Evolutionary conservation across 495 filamentous ascomycete genomes (phyloP).

Genomic region (Amniculicola lignicola): DNA sequence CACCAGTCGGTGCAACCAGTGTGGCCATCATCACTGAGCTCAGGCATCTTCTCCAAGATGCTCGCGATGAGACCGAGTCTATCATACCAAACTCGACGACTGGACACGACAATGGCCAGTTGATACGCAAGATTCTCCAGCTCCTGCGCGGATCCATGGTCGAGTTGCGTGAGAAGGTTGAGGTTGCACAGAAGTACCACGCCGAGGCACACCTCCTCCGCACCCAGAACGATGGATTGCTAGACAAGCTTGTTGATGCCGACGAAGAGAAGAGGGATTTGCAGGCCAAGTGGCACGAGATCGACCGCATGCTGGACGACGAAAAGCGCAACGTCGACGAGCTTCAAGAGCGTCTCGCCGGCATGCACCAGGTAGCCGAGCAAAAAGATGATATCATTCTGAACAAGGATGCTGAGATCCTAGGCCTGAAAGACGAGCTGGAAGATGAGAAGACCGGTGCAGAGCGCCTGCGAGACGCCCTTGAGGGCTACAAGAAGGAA

Average conservation of each 20-base stretch:
- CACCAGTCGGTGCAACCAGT: constrained; percentile 8
- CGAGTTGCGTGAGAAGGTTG: constrained; percentile 23
- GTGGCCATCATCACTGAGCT: constrained; percentile 33
- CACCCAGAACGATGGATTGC: constrained; percentile 13
- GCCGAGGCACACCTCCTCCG: constrained; percentile 14
- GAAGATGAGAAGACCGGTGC: constrained; percentile 39
- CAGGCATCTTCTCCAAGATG: constrained; percentile 34
- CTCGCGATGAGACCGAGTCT: constrained; percentile 35
- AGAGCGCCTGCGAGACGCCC: constrained; percentile 58
- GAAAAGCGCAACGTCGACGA: constrained; percentile 45
- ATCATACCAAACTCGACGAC: constrained; percentile 30
- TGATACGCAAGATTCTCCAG: constrained; percentile 33
- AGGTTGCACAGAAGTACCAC: constrained; percentile 23
- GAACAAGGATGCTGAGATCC: constrained; percentile 24
- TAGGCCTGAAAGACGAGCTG: constrained; percentile 21
- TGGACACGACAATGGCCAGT: constrained; percentile 30
- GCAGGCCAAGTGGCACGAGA: constrained; percentile 51
- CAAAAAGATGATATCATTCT: constrained; percentile 46
- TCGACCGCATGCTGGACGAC: constrained; percentile 43
- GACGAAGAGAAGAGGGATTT: constrained; percentile 38
- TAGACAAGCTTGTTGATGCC: background rate
- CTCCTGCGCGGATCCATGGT: constrained; percentile 32
- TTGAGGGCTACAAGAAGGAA: constrained; percentile 63
- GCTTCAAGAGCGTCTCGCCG: constrained; percentile 29
- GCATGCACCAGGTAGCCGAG: constrained; percentile 7